phyloP scores from a whole-genome alignment of 1,139 yeast species.

The Protomyces gravidus region DNA sequence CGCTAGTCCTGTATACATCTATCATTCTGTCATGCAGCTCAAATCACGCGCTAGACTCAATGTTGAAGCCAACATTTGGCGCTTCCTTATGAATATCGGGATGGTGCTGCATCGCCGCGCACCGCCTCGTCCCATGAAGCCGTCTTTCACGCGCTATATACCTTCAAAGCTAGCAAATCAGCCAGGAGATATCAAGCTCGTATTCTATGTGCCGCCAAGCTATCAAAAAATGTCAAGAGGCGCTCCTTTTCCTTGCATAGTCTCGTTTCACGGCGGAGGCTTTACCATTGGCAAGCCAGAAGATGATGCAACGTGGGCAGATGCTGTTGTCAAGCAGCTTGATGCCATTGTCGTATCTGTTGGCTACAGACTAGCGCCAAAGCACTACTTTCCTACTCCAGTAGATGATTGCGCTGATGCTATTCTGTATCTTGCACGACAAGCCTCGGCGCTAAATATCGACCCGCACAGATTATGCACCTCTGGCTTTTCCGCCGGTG shows the following conservation, averaged over 20 bases:
- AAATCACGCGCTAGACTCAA: constrained; percentile 1
- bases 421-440: constrained; percentile 3
- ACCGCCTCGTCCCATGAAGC: constrained; percentile 13
- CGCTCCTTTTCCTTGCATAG: constrained; percentile 37
- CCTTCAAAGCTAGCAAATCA: neutral
- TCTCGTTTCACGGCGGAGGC: constrained; percentile 43
- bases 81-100: constrained; percentile 14
- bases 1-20: too few relatives aligned
- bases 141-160: neutral
- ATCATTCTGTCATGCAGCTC: neutral
- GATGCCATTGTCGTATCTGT: constrained; percentile 41
- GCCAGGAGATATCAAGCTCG: constrained; percentile 8
- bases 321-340: constrained; percentile 31
- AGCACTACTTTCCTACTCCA: constrained; percentile 49
- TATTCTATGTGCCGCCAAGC: constrained; percentile 6
- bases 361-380: constrained; percentile 47
- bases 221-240: neutral
- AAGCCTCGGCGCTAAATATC: constrained; percentile 1
- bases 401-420: constrained; percentile 42
- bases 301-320: constrained; percentile 39
- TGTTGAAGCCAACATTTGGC: constrained; percentile 7
- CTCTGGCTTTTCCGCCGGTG: constrained; percentile 20
- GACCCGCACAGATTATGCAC: neutral
- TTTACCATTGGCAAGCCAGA: constrained; percentile 40
- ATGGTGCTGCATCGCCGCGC: constrained; percentile 9